These are phyloP conservation scores for Medicago truncatula DNA, from an alignment of 306 rosid genomes.

Conservation along the genomic window MtrunA17r5.0-ANR NC_053042.1:43019501-43020000, in stretches of 20 bases:
- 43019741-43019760: too few relatives aligned
- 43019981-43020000: too few relatives aligned
- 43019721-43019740: too few relatives aligned
- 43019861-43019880: not conserved
- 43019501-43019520: conserved; percentile 55
- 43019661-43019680: conserved; percentile 73
- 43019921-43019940: not conserved
- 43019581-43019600: conserved; percentile 58
- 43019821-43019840: too few relatives aligned
- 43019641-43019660: conserved; percentile 82
- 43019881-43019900: not conserved
- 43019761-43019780: too few relatives aligned
- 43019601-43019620: conserved; percentile 69
- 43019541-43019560: conserved; percentile 87
- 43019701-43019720: not conserved
- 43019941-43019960: not conserved
- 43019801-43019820: too few relatives aligned
- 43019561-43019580: conserved; percentile 77
- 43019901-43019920: not conserved
- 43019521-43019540: conserved; percentile 67
- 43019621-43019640: conserved; percentile 99
- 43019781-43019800: too few relatives aligned
- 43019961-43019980: not conserved
- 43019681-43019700: conserved; percentile 1
- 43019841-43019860: not conserved